Percentiles rank a stretch among this genome's conserved stretches.
These are phyloP conservation scores for Trichoderma harzianum DNA, from an alignment of 2,329 filamentous ascomycete species.

Conservation along the genomic window DNA sequence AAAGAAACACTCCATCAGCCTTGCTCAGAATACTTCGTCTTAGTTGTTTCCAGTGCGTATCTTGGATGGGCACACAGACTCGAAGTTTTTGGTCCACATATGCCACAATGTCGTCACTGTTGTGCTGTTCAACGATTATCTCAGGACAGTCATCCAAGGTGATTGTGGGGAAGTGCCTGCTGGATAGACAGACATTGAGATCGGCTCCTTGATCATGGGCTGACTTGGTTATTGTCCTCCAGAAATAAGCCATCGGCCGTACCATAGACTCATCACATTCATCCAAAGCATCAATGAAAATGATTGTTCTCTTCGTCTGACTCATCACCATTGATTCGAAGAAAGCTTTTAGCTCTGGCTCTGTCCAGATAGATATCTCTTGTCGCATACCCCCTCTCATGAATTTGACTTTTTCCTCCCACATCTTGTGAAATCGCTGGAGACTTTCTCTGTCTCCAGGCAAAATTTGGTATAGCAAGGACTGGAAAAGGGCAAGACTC, in stretches of 20 bases:
- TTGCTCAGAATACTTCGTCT: not conserved
- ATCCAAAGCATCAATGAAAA: constrained; percentile 4
- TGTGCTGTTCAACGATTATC: not conserved
- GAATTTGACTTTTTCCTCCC: not conserved
- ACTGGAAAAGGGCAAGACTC: not conserved
- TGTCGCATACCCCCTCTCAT: no score
- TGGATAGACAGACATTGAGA: not conserved
- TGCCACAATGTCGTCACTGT: not conserved
- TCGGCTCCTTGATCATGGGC: not conserved
- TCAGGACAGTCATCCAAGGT: not conserved
- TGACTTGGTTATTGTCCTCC: not conserved
- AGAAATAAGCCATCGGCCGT: not conserved
- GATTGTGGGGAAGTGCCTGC: not conserved
- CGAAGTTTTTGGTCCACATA: not conserved
- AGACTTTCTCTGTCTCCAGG: not conserved
- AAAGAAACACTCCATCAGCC: not conserved
- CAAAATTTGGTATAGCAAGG: not conserved
- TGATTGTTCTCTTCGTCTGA: not conserved
- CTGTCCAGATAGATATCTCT: not conserved
- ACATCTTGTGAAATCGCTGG: not conserved
- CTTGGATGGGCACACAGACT: no score
- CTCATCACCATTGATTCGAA: not conserved
- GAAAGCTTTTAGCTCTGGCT: not conserved
- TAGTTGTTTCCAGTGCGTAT: no score
- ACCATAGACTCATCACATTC: not conserved